Base-by-base conservation (phyloP, 2,329 filamentous ascomycete genomes). In the Drechslerella stenobrocha region DNA sequence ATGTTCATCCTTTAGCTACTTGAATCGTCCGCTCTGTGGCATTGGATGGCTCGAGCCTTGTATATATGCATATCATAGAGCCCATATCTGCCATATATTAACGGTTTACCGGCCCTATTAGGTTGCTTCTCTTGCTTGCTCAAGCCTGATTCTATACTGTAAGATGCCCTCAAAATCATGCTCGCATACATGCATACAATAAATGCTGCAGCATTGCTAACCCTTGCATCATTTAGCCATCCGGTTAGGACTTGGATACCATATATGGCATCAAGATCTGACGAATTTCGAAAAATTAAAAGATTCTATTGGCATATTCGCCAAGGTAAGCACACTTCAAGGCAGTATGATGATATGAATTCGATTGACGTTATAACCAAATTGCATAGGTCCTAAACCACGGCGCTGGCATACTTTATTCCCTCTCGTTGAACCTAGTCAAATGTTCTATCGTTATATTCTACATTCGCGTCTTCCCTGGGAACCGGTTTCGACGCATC, bases 91-190 rank as follows among this genome's bases (percentile, higher is more conserved):
- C n/a, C n/a, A n/a, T n/a, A n/a, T n/a, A n/a, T n/a, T n/a, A n/a
- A n/a, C n/a, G n/a, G 28, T 5, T 11, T 30, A 11, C 28, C 11
- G 5, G 28, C 28, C 28, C 28, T 30, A 47, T 9, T 46, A 67
- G 63, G 2, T 59, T 15, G 63, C 53, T 40, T 67, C 63, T n/a
- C 55, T 67, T 18, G 51, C 44, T 37, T 67, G 55, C 24, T 67
- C 63, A 51, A 67, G 63, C 24, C 28, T 67, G 1, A 67, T 67
- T n/a, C 8, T 67, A 56, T 67, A 67, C 23, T 40, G 63, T 67
- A 67, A 32, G 55, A 15, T 11, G n/a, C 7, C 15, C n/a, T 20
- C 18, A 3, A 3, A 9, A 5, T 26, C 32, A 26, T 46, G n/a
- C n/a, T 9, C 6, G n/a, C 3, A 37, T 30, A 6, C 22, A 34